phyloP scores from a whole-genome alignment of 352 stramenopile genomes.

The Phytopythium vexans region DNA sequence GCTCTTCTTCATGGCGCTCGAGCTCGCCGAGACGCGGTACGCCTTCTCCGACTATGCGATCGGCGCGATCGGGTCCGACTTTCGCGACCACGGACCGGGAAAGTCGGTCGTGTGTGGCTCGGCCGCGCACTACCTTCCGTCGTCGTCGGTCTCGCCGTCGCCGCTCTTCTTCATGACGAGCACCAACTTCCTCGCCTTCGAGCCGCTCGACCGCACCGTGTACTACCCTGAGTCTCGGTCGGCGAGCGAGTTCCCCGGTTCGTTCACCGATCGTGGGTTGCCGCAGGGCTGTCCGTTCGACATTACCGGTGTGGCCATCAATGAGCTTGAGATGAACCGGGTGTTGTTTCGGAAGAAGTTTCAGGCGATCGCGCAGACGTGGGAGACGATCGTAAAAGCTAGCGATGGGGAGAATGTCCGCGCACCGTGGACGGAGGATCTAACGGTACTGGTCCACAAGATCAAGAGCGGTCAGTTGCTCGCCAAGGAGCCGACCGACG shows the following conservation, averaged over 20 bases:
- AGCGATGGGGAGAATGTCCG: background rate
- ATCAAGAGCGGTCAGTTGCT: too few species aligned
- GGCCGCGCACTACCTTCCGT: constrained; percentile 21
- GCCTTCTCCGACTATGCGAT: constrained; percentile 27
- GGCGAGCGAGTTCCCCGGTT: background rate
- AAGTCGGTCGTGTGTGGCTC: constrained; percentile 23
- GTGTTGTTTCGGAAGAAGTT: background rate
- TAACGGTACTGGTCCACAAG: too few species aligned
- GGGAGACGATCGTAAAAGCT: background rate
- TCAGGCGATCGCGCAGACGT: background rate
- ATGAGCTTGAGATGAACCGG: constrained; percentile 2
- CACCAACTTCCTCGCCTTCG: constrained; percentile 35
- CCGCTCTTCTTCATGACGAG: constrained; percentile 41
- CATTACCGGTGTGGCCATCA: constrained; percentile 1
- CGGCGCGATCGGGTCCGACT: constrained; percentile 18
- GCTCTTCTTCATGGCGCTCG: constrained; percentile 37
- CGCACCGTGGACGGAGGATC: too few species aligned
- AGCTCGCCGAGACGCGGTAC: constrained; percentile 29
- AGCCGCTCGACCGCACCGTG: constrained; percentile 6
- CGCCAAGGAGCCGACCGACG: too few species aligned
- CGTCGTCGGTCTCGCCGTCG: constrained; percentile 11
- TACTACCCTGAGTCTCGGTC: background rate
- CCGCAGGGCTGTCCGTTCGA: constrained; percentile 4
- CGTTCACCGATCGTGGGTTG: background rate
- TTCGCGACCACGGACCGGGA: background rate